Evolutionary conservation across 2,329 filamentous ascomycete species (phyloP), one percentile per base, ranked within the genome.

Genomic region (Nemania sp.): DNA sequence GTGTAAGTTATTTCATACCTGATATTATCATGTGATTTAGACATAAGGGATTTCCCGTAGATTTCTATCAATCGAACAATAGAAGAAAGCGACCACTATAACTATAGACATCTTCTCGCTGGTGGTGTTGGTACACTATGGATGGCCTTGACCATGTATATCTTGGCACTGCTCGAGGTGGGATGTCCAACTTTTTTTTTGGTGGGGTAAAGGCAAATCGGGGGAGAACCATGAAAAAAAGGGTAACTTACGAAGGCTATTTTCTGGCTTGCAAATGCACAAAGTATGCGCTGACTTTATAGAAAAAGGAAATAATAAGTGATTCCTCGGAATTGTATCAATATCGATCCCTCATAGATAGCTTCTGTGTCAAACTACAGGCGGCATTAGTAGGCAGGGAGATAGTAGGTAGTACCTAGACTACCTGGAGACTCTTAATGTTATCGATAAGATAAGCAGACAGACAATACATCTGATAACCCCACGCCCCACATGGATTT

Each of bases 401-500:
- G 5, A 51, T n/a, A n/a, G 47, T 51, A 51, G 26, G 22, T 43
- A 56, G 35, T 41, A 41, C 8, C 38, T 15, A 15, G n/a, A n/a
- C 18, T 41, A 15, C 18, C 15, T 45, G 15, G 6, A 45, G 41
- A 20, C 32, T 35, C 32, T 43, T 20, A 24, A 32, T 1, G 3
- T 47, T 63, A 68, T 70, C 69, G 69, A 71, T 71, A 71, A 71
- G 66, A 64, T 64, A 56, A 62, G 15, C 4, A 13, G 6, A 35
- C n/a, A 22, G 29, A 54, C 18, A 8, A 56, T 32, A 22, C 15
- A 55, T 18, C n/a, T 22, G 54, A 63, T 58, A 61, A 54, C 62
- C 65, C 65, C 68, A 62, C 62, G 65, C 67, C 67, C 69, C 69
- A 71, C 69, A 69, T 45, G 49, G 61, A 56, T 71, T 71, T 71